Conservation (phyloP, 306 rosid genomes). For the Pterocarpus santalinus region DNA sequence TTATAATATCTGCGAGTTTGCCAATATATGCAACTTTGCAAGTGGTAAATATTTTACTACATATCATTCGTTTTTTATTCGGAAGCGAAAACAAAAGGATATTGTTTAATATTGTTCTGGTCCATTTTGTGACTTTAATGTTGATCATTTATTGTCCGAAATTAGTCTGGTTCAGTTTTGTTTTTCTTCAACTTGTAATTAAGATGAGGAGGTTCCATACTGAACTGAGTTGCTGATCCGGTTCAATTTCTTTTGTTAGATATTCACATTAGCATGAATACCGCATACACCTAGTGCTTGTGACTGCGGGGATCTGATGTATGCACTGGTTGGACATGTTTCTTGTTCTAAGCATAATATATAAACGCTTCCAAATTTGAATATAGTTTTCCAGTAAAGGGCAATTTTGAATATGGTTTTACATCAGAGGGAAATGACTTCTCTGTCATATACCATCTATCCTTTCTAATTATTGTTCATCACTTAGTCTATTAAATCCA, state of each 20-base stretch:
- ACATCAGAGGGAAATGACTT: background rate
- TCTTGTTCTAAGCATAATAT: conserved; percentile 10
- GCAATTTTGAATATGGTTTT: background rate
- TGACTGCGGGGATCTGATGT: background rate
- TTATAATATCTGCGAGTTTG: no score
- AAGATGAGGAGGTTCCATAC: conserved; percentile 11
- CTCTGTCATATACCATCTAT: background rate
- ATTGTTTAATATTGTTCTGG: background rate
- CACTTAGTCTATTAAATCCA: no score
- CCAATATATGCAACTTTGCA: no score
- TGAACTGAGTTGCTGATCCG: conserved; percentile 4
- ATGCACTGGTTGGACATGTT: background rate
- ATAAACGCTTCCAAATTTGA: background rate
- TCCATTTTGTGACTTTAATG: background rate
- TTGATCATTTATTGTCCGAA: conserved; percentile 9
- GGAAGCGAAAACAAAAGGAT: no score
- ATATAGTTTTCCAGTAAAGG: conserved; percentile 3
- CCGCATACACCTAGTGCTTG: background rate
- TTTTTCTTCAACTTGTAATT: background rate
- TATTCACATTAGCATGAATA: conserved; percentile 6
- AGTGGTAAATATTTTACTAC: no score
- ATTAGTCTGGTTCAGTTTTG: conserved; percentile 10
- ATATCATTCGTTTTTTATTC: background rate
- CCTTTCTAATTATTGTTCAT: background rate
- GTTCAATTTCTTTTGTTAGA: background rate